Evolutionary conservation across 805 yeast species (phyloP), one percentile per base, ranked within the genome.

Genomic region (Danielia oregonensis): DNA sequence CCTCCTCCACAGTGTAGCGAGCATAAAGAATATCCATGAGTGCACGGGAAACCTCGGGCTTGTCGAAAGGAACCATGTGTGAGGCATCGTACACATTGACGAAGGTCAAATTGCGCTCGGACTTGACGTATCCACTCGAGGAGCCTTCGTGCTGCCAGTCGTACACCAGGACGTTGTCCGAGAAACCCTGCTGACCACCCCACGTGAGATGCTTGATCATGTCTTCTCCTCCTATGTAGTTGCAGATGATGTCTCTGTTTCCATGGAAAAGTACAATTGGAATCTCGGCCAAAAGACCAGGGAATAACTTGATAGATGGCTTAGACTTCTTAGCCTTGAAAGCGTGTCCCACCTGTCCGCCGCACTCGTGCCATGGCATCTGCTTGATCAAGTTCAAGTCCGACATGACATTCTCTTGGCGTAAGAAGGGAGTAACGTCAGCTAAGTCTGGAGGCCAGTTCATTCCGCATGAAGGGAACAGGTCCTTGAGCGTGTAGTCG

Each of bases 11-110:
- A 0, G 49, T 48, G 14, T 32, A 38, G 15, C 44, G 46, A 13
- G 26, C 42, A 12, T 40, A 49, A 25, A 69, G 48, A 15, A 75
- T 40, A 49, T 86, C 88, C 26, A 88, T 61, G 40, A 89, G 59
- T 12, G 87, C 86, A 44, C 88, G 69, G 6, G 89, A 74, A 17
- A 74, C 70, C 29, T 70, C 76, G 2, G 93, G 84, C 33, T 76
- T 62, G 55, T 89, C 97, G 45, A 75, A 81, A 1, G 97, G 95
- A 17, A 88, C 93, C 97, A 93, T 91, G 54, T 93, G 97, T 3
- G 95, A 82, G 0, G 95, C 78, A 47, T 86, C 76, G 54, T 61
- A 75, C 2, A 91, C 76, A 37, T 78, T 76, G 21, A 85, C 78
- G 54, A 82, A 83, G 0, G 96, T 82, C 50, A 91, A 65, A 51